Base-by-base conservation (phyloP, 805 yeast species). In the Pichia scutulata region DNA sequence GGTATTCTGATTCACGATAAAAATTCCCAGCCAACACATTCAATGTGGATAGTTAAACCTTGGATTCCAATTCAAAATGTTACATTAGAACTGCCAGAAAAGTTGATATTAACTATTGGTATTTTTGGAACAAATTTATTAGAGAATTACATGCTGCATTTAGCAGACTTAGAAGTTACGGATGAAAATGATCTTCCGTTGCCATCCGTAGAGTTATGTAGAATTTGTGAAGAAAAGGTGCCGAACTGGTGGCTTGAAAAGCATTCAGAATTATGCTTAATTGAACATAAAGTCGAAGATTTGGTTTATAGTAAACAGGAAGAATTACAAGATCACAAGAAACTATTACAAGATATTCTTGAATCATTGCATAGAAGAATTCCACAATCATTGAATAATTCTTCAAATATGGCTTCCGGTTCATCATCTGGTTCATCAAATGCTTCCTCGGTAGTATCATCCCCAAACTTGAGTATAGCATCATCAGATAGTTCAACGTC, bases 231-330 rank as follows among this genome's bases (percentile, higher is more conserved):
- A 61, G 81, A 82, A 28, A 77, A 77, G 44, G 82, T 89, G n/a
- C 97, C 96, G 4, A 86, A 89, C 4, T 93, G 99, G 99, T 93
- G 95, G 85, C 72, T 93, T 39, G 99, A 92, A 59, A 77, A 83
- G 46, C 99, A 93, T 67, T 84, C 92, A 1, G 93, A 89, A 60
- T 70, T 86, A 44, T 93, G 99, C 60, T 72, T 86, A 26, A 77
- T 87, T 36, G 97, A 90, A 64, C 96, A 89, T 67, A 77, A 82
- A 59, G 78, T 86, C 12, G 89, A 83, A 60, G 89, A 89, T 57
- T 82, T 82, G 33, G 80, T 92, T 10, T 87, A 85, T 60, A 57
- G 74, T 36, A 71, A 82, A 43, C 96, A 92, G 56, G 98, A 93
- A 57, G 72, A 75, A 19, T 70, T 92, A 3, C 68, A 77, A 3